Conservation (phyloP, 169 alveolate genomes). For the Cystoisospora suis region DNA sequence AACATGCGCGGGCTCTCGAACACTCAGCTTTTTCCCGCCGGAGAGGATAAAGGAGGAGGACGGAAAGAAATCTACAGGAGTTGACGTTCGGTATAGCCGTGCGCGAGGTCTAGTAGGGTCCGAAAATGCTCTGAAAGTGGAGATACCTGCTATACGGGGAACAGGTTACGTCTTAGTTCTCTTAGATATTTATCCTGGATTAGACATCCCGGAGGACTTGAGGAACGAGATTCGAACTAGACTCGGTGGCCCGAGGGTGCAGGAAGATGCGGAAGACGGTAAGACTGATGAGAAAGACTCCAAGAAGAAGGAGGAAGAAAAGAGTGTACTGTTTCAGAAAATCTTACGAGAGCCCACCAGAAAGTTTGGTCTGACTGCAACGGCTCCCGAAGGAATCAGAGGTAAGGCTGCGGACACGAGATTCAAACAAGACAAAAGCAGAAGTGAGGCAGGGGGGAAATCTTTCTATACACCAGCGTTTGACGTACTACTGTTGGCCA, state of each 20-base stretch:
- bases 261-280: background rate
- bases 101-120: background rate
- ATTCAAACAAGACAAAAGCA: background rate
- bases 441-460: background rate
- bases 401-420: no score
- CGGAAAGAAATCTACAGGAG: background rate
- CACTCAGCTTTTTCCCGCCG: no score
- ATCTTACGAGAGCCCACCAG: background rate
- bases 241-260: background rate
- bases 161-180: background rate
- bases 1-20: no score
- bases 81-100: background rate
- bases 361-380: background rate
- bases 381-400: background rate
- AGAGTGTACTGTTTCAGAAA: background rate
- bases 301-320: background rate
- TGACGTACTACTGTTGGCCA: background rate
- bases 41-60: background rate
- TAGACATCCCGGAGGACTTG: background rate
- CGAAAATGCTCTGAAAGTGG: background rate
- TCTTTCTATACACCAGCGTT: background rate
- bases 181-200: background rate
- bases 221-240: background rate
- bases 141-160: background rate
- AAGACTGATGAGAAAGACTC: background rate